These are phyloP conservation scores for Ophiocordyceps polyrhachis-furcata DNA, from an alignment of 2,329 filamentous ascomycete genomes.

Conservation along the genomic window DNA sequence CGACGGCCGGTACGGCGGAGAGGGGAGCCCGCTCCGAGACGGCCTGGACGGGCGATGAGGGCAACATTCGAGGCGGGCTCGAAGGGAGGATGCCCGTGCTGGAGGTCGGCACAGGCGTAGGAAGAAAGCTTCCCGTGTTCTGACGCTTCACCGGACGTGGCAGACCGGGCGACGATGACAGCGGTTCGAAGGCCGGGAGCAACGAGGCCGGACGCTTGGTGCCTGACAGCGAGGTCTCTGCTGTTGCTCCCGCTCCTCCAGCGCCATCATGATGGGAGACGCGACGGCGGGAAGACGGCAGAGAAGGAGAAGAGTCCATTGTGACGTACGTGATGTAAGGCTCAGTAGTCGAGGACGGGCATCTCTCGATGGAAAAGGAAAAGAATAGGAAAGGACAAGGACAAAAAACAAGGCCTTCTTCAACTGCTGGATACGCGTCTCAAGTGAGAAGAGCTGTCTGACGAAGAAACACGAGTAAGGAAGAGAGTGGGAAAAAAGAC, in stretches of 20 bases:
- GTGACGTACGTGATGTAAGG: no score
- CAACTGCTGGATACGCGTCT: no score
- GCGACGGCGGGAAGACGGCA: neutral
- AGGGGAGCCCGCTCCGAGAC: conserved; percentile 64
- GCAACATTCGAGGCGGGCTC: conserved; percentile 41
- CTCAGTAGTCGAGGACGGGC: no score
- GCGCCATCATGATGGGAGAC: neutral
- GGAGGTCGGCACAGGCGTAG: conserved; percentile 84
- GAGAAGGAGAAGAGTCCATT: conserved; percentile 2
- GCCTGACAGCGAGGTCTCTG: conserved; percentile 19
- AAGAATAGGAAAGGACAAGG: no score
- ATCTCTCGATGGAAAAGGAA: no score
- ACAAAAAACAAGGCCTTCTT: no score
- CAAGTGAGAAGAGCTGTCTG: neutral
- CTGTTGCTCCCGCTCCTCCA: no score
- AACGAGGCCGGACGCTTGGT: conserved; percentile 47
- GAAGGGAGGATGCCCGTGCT: conserved; percentile 83
- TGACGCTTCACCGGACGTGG: conserved; percentile 53
- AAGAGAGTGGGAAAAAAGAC: conserved; percentile 1
- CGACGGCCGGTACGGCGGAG: conserved; percentile 62
- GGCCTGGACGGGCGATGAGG: conserved; percentile 27
- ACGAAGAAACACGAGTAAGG: neutral
- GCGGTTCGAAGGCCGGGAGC: conserved; percentile 61
- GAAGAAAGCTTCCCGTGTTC: conserved; percentile 47
- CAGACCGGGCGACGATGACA: conserved; percentile 59